Evolutionary conservation across 495 filamentous ascomycete genomes (phyloP).

Genomic region (Penicillium silybi): DNA sequence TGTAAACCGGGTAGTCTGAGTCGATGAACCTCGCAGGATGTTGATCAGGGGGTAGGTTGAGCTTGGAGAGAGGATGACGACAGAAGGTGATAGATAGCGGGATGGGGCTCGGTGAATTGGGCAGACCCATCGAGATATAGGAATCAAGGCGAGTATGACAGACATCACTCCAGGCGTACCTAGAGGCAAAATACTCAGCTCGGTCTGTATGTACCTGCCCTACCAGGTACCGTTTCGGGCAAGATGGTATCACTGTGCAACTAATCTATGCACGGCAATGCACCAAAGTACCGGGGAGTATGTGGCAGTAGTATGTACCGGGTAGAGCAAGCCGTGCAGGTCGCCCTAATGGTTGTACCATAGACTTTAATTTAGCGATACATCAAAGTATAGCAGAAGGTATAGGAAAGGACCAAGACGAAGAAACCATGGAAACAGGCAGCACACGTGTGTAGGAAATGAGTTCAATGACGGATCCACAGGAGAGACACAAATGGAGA

Average conservation of each 20-base stretch:
- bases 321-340: not conserved
- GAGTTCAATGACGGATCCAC: slow-evolving; percentile 2
- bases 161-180: not conserved
- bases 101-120: not conserved
- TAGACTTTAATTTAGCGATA: not conserved
- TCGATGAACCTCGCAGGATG: not conserved
- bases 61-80: not conserved
- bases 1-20: not conserved
- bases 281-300: not conserved
- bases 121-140: not conserved
- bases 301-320: too few relatives aligned
- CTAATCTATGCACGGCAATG: slow-evolving; percentile 5
- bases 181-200: not conserved
- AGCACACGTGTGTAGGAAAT: slow-evolving; percentile 5
- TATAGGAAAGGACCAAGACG: not conserved
- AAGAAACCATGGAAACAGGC: not conserved
- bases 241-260: slow-evolving; percentile 1
- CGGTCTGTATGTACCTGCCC: not conserved
- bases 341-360: not conserved
- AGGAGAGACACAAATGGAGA: slow-evolving; percentile 4
- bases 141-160: not conserved
- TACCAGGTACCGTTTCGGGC: not conserved
- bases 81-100: not conserved
- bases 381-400: not conserved
- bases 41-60: not conserved